phyloP scores from a whole-genome alignment of 106 monocot species.

The Dactylorhiza incarnata region DNA sequence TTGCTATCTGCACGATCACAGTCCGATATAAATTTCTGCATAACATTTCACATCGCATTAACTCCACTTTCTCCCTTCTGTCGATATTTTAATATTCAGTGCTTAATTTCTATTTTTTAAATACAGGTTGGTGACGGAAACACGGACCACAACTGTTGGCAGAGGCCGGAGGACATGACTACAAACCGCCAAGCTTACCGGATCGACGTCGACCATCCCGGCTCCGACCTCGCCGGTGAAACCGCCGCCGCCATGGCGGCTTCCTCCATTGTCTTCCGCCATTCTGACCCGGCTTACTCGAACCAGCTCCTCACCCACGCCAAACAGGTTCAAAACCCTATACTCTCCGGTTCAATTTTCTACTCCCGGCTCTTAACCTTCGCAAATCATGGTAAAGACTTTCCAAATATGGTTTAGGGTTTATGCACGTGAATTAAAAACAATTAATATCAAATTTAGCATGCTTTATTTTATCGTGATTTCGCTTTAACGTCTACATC shows the following conservation, averaged over 20 bases:
- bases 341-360: neutral
- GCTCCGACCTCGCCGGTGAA: slow-evolving; percentile 94
- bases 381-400: too few relatives aligned
- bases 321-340: slow-evolving; percentile 41
- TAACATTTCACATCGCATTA: slow-evolving; percentile 1
- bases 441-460: too few relatives aligned
- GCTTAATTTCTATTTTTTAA: neutral
- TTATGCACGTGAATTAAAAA: too few relatives aligned
- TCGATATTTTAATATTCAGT: neutral
- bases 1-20: neutral
- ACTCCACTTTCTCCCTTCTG: neutral
- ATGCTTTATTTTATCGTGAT: neutral
- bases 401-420: too few relatives aligned
- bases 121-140: slow-evolving; percentile 86
- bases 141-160: slow-evolving; percentile 91
- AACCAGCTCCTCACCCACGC: slow-evolving; percentile 61
- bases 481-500: too few relatives aligned
- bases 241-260: slow-evolving; percentile 92
- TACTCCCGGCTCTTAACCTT: neutral
- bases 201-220: slow-evolving; percentile 61
- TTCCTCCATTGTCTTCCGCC: slow-evolving; percentile 65
- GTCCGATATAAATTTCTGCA: neutral
- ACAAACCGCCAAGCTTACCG: slow-evolving; percentile 75
- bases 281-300: slow-evolving; percentile 64
- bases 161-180: slow-evolving; percentile 97